Conservation (phyloP, 2,329 filamentous ascomycete species). For the Penicillium sp. region DNA sequence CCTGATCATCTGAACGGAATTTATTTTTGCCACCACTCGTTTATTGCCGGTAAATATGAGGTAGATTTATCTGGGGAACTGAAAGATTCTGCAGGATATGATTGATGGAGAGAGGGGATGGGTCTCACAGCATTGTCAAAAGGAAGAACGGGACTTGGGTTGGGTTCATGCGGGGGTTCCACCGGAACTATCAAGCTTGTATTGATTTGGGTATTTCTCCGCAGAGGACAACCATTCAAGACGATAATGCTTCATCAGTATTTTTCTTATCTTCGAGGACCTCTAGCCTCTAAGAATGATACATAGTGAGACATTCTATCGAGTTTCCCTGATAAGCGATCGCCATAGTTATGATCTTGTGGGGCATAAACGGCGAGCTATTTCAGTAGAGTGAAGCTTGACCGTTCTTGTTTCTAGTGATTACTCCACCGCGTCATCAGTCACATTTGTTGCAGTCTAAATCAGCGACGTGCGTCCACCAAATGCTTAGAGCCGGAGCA, state of each 20-base stretch:
- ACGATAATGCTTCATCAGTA: too few species aligned
- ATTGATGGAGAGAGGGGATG: not conserved
- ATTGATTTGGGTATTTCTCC: not conserved
- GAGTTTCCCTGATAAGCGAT: not conserved
- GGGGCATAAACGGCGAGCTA: not conserved
- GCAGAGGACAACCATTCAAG: not conserved
- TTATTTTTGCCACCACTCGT: constrained; percentile 12
- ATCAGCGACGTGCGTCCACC: not conserved
- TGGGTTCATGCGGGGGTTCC: not conserved
- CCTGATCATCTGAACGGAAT: not conserved
- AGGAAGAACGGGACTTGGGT: not conserved
- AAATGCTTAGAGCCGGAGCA: not conserved
- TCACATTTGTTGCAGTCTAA: not conserved
- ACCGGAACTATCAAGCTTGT: not conserved
- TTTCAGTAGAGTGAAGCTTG: not conserved
- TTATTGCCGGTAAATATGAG: not conserved
- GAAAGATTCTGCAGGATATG: not conserved
- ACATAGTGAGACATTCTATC: not conserved
- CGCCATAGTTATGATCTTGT: not conserved
- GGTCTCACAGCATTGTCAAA: not conserved
- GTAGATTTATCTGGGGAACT: not conserved
- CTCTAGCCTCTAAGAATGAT: not conserved
- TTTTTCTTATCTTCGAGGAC: not conserved
- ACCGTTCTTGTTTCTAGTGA: not conserved
- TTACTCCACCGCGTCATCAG: not conserved